Evolutionary conservation across 306 rosid genomes (phyloP), one percentile per base, ranked within the genome.

Genomic region (Glycyrrhiza uralensis): DNA sequence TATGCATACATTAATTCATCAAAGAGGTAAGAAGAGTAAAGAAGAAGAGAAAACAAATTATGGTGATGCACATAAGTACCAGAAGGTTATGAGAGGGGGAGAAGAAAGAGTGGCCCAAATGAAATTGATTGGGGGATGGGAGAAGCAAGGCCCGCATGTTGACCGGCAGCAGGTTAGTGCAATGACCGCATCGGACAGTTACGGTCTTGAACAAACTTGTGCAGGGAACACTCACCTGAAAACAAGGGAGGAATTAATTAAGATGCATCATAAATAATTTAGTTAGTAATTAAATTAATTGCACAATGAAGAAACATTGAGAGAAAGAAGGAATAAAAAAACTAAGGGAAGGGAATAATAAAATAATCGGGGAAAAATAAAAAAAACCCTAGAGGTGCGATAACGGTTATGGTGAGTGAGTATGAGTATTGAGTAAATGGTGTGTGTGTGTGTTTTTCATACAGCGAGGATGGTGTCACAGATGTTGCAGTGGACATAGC

Each of bases 401-500:
- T 18, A n/a, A n/a, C n/a, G n/a, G n/a, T n/a, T n/a, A n/a, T n/a
- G n/a, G n/a, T n/a, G n/a, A n/a, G n/a, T n/a, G n/a, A n/a, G n/a
- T n/a, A n/a, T n/a, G n/a, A n/a, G n/a, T n/a, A n/a, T n/a, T n/a
- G n/a, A n/a, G n/a, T n/a, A n/a, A n/a, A n/a, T n/a, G n/a, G n/a
- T n/a, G n/a, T n/a, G n/a, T n/a, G 15, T 54, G 18, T 24, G n/a
- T 10, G 45, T 2, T 38, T 38, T 0, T 13, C 66, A 83, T 89
- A 93, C 98, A 76, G 98, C 98, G 12, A 93, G 97, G 75, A 93
- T 95, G 50, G 98, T 93, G 89, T 90, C 97, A 71, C 98, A 93
- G 57, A 93, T 87, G 80, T 56, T 93, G 90, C 98, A 93, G 71
- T 93, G 97, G 71, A 90, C 98, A 86, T 93, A 93, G 79, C 98